phyloP scores from a whole-genome alignment of 1,139 yeast species.

The Pichia sp. region DNA sequence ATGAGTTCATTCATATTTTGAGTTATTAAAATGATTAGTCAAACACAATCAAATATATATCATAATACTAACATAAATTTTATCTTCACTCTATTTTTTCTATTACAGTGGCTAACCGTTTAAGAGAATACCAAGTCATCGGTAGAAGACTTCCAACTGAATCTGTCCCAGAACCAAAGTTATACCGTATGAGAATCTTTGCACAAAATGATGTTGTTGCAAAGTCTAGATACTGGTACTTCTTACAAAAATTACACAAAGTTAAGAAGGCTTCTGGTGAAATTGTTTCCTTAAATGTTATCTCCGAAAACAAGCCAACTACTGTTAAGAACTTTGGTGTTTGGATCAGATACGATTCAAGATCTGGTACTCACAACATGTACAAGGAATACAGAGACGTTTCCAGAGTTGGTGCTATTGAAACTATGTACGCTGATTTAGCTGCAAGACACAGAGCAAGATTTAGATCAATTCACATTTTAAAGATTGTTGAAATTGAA shows the following conservation, averaged over 20 bases:
- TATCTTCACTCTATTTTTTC: neutral
- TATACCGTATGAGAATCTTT: conserved; percentile 99
- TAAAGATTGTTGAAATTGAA: conserved; percentile 97
- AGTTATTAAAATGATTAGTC: neutral
- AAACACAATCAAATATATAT: neutral
- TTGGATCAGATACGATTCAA: conserved; percentile 99
- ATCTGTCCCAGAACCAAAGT: conserved; percentile 98
- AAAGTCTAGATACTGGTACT: conserved; percentile 99
- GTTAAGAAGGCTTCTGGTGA: conserved; percentile 99
- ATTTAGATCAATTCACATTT: conserved; percentile 97
- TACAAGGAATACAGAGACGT: conserved; percentile 99
- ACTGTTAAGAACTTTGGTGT: conserved; percentile 99
- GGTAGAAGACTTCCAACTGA: conserved; percentile 99
- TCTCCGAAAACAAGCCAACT: conserved; percentile 95
- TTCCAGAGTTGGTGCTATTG: conserved; percentile 98
- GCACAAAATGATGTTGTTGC: conserved; percentile 99
- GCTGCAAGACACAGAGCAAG: conserved; percentile 99
- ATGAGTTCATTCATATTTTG: too few relatives aligned
- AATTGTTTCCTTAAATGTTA: conserved; percentile 86
- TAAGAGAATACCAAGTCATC: conserved; percentile 98
- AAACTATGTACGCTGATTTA: conserved; percentile 98
- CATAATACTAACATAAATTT: conserved; percentile 13
- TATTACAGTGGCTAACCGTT: conserved; percentile 44
- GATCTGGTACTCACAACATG: conserved; percentile 99
- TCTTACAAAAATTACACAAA: conserved; percentile 98